Base-by-base conservation (phyloP, 768 basidiomycete genomes). In the Hortiboletus flavorubellus region DNA sequence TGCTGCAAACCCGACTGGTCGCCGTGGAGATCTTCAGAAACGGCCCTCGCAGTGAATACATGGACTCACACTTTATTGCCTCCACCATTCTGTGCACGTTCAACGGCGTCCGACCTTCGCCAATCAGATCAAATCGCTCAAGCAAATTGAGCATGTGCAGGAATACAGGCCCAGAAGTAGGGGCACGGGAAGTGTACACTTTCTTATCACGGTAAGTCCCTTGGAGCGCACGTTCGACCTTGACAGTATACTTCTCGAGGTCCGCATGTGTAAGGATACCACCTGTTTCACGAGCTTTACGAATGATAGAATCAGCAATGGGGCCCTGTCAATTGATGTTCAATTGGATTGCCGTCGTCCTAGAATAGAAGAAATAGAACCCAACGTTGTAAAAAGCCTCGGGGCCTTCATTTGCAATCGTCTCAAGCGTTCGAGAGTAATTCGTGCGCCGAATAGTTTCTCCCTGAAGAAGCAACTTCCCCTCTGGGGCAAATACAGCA, bases 71-170 rank as follows among this genome's bases (percentile, higher is more conserved):
- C 67, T 98, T 97, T 67, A 93, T 77, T 0, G 83, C 81, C 71
- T 98, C 97, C 14, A 98, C 76, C 5, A 91, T 67, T 43, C 94
- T 79, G 68, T 98, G 97, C 4, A 82, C 76, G 59, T 84, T 89
- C 15, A 92, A 67, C 1, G 78, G 76, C n/a, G 78, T 85, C 58
- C 76, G 70, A 43, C 83, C 83, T 26, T 74, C 72, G 16, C 78
- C 60, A 34, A 81, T 70, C 37, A 78, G 63, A 49, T 78, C 73
- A 64, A 81, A 98, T n/a, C 80, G 77, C 66, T 97, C 94, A 44
- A 96, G 73, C 18, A 94, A 68, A 66, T 98, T 97, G 16, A 98
- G 75, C 80, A 98, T 89, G 66, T 93, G 89, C 38, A 97, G 73
- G 39, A 98, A 74, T 18, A 90, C 91, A 77, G 91, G 87, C 6